phyloP scores from a whole-genome alignment of 768 basidiomycete genomes.

The Cytidiella melzeri region DNA sequence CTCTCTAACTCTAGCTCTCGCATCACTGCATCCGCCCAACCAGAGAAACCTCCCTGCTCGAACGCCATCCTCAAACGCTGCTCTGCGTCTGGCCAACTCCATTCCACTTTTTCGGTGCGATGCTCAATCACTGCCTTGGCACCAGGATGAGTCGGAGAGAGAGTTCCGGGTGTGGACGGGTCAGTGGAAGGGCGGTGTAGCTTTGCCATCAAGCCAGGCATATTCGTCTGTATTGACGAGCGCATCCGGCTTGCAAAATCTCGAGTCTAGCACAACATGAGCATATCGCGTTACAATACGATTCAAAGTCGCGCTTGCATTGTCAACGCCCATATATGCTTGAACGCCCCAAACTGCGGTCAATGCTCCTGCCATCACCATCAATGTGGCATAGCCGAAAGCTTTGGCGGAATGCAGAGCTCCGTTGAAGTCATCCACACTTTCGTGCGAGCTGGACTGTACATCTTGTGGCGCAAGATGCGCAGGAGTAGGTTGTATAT shows the following conservation, averaged over 20 bases:
- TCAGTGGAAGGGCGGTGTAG: conserved; percentile 41
- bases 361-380: conserved; percentile 46
- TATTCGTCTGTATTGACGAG: conserved; percentile 33
- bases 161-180: not conserved
- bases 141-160: not conserved
- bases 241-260: conserved; percentile 61
- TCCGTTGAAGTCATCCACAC: conserved; percentile 37
- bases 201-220: conserved; percentile 44
- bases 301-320: conserved; percentile 36
- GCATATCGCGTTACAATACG: conserved; percentile 7
- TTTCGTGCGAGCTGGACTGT: not conserved
- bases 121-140: not conserved
- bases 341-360: conserved; percentile 44
- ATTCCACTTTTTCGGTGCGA: conserved; percentile 19
- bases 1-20: conserved; percentile 56
- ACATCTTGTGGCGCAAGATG: not conserved
- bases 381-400: conserved; percentile 55
- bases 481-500: not conserved
- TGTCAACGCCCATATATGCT: conserved; percentile 43
- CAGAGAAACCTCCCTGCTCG: conserved; percentile 49
- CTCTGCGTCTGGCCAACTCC: conserved; percentile 51
- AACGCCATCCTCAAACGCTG: conserved; percentile 49
- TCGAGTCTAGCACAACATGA: conserved; percentile 33
- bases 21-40: conserved; percentile 48
- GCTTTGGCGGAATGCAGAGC: conserved; percentile 56